Conservation (phyloP, 371 early-diverging fungal species). For the Scutellospora calospora region DNA sequence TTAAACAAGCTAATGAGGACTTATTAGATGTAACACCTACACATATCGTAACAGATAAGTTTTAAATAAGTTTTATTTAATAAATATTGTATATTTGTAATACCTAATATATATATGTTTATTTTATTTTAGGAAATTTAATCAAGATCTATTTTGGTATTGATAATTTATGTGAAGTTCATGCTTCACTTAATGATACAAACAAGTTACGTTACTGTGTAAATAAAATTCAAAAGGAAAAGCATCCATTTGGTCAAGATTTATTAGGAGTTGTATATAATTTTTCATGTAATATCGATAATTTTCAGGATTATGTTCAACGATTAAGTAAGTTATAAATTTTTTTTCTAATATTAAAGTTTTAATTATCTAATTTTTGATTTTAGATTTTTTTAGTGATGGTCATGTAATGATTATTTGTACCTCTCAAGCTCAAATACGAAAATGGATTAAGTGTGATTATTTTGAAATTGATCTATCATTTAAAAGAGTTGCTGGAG, state of each 20-base stretch:
- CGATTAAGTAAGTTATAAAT: background rate
- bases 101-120: background rate
- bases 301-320: background rate
- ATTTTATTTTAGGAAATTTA: background rate
- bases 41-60: background rate
- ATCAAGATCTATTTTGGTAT: background rate
- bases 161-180: background rate
- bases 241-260: background rate
- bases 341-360: background rate
- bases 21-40: background rate
- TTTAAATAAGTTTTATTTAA: background rate
- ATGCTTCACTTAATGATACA: background rate
- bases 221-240: conserved; percentile 12
- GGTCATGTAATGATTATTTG: background rate
- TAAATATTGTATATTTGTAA: background rate
- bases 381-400: too few relatives aligned
- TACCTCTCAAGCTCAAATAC: background rate
- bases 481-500: background rate
- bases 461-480: conserved; percentile 19
- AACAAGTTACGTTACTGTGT: background rate
- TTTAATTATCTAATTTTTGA: too few relatives aligned
- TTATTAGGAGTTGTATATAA: background rate
- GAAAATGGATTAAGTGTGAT: background rate
- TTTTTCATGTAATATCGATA: background rate
- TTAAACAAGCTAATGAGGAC: background rate